phyloP scores from a whole-genome alignment of 768 basidiomycete species.

The Suillus sp. region DNA sequence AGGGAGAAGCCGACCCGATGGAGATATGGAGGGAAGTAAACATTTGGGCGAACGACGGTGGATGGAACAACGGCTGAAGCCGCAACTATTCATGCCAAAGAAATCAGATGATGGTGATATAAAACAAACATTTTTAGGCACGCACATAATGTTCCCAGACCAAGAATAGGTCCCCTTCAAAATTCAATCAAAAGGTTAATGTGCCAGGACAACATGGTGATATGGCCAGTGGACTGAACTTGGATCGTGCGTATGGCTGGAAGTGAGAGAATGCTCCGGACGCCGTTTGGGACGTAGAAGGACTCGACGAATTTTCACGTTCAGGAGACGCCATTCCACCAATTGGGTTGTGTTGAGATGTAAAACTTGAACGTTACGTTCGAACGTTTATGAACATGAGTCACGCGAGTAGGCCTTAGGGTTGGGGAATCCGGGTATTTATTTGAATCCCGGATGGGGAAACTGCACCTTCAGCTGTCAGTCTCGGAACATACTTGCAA shows the following conservation, averaged over 20 bases:
- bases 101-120: not conserved
- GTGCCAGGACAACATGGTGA: constrained; percentile 18
- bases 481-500: constrained; percentile 5
- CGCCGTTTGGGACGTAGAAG: constrained; percentile 20
- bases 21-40: constrained; percentile 43
- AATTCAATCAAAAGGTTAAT: not conserved
- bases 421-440: not conserved
- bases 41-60: constrained; percentile 28
- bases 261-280: constrained; percentile 26
- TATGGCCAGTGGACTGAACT: constrained; percentile 28
- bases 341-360: not conserved
- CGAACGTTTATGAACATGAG: no score
- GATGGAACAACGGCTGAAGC: constrained; percentile 39
- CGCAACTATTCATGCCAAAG: constrained; percentile 32
- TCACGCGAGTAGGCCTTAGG: not conserved
- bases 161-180: constrained; percentile 32
- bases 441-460: constrained; percentile 2
- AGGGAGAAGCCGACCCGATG: constrained; percentile 46
- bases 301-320: not conserved
- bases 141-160: constrained; percentile 39
- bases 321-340: not conserved
- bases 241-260: constrained; percentile 34
- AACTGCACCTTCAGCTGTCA: not conserved
- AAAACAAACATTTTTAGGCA: constrained; percentile 3
- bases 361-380: not conserved